Percentiles rank a stretch among this genome's conserved stretches.
Conservation (phyloP, 2,329 filamentous ascomycete species). For the Dendryphion nanum region DNA sequence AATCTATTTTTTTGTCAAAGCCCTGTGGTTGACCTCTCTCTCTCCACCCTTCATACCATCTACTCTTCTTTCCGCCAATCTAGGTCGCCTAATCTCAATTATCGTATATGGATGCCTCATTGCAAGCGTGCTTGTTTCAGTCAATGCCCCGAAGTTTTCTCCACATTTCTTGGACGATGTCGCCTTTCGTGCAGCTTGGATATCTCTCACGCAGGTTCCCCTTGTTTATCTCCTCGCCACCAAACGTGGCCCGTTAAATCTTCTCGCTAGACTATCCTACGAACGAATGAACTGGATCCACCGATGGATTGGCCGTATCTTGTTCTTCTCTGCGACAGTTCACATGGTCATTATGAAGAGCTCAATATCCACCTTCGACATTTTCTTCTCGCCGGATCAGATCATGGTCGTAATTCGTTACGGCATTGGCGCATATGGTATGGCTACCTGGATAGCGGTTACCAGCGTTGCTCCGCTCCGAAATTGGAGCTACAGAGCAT, state of each 20-base stretch:
- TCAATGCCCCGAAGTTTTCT: background rate
- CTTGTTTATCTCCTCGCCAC: slow-evolving; percentile 25
- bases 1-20: no score
- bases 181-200: slow-evolving; percentile 30
- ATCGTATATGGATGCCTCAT: background rate
- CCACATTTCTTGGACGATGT: slow-evolving; percentile 11
- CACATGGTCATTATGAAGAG: slow-evolving; percentile 26
- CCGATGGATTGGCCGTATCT: slow-evolving; percentile 18
- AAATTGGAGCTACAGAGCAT: slow-evolving; percentile 21
- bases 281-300: slow-evolving; percentile 25
- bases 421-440: slow-evolving; percentile 21
- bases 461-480: slow-evolving; percentile 21
- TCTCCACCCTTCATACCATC: no score
- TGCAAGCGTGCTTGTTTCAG: background rate
- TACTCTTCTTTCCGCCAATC: background rate
- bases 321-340: slow-evolving; percentile 25
- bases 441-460: slow-evolving; percentile 22
- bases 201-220: slow-evolving; percentile 26
- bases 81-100: background rate
- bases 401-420: slow-evolving; percentile 21
- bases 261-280: slow-evolving; percentile 19
- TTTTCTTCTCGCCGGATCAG: slow-evolving; percentile 17
- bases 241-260: slow-evolving; percentile 21
- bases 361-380: slow-evolving; percentile 19
- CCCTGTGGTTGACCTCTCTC: no score